Evolutionary conservation across 164 flowering plant species (phyloP), one percentile per base, ranked within the genome.

Genomic region (Liquidambar formosana): DNA sequence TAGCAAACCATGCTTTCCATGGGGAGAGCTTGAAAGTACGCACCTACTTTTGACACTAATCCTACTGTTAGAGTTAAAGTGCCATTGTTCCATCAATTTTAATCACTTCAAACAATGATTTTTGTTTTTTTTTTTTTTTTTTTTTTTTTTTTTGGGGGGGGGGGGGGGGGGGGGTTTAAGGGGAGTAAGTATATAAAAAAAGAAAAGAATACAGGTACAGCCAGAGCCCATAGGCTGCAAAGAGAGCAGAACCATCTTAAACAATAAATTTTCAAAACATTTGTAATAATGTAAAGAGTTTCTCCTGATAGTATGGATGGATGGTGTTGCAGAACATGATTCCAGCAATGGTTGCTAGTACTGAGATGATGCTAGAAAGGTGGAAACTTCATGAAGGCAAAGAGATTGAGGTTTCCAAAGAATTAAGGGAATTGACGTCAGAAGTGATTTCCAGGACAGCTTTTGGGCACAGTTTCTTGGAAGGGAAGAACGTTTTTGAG

Each of bases 381-480:
- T 85, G 88, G 89, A 75, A 67, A 56, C 6, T 61, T 0, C 58
- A 71, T 38, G 82, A 82, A 66, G 82, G 82, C 12, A 75, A 76
- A 41, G 88, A 82, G 74, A 63, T 86, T 14, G 86, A 86, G 9
- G 83, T 78, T n/a, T 81, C 63, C 38, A 69, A 79, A 62, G 86
- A 84, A 60, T 79, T 86, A 41, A 78, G 65, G 43, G 4, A 76
- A 6, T 65, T 85, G 48, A 81, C 91, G 15, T 77, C 82, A 12
- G 86, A 84, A 27, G 71, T 83, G 14, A 83, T 84, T 46, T 81
- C 88, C 47, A 79, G 72, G 69, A 81, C 87, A 16, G 90, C 88
- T 19, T 86, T 86, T 68, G 90, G 88, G 23, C 84, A 84, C 72
- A 84, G 75, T 60, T 82, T 76, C 53, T 11, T 59, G 28, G 82